These are phyloP conservation scores for Phialophora verrucosa DNA, from an alignment of 2,329 filamentous ascomycete genomes.

Conservation along the genomic window DNA sequence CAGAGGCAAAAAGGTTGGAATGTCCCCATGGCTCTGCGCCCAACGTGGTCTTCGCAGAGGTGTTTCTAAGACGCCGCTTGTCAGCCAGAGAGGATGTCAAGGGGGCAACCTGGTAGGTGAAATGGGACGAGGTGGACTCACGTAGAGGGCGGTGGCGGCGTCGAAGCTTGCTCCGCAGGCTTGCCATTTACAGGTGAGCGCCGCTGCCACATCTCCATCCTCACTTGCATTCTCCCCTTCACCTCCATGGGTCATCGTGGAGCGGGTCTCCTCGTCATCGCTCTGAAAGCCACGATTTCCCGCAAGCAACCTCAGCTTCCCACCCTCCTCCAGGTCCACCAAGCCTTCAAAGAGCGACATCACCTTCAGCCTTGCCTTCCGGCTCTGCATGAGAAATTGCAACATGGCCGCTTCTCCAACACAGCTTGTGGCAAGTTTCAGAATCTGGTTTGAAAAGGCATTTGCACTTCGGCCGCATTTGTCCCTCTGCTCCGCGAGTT, in stretches of 20 bases:
- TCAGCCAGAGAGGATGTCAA: neutral
- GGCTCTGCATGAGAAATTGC: conserved; percentile 8
- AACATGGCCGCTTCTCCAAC: conserved; percentile 1
- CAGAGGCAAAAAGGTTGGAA: neutral
- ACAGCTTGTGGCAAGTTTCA: conserved; percentile 1
- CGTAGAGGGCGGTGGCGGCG: neutral
- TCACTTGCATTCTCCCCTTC: neutral
- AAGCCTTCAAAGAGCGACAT: neutral
- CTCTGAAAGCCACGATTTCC: neutral
- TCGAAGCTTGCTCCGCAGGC: neutral
- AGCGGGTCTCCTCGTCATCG: neutral
- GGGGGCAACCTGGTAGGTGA: neutral
- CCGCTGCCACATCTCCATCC: neutral
- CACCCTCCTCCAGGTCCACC: neutral
- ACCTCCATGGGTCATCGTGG: neutral
- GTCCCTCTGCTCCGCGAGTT: neutral
- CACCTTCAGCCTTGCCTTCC: neutral
- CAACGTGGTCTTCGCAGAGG: conserved; percentile 1
- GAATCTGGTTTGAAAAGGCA: neutral
- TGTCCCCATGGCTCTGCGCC: neutral
- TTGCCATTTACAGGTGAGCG: neutral
- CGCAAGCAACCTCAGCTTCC: neutral
- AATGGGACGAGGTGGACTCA: neutral
- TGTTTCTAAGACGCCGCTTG: neutral
- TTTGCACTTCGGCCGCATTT: conserved; percentile 1